Percentiles rank a stretch among this genome's conserved stretches.
Conservation (phyloP, 805 yeast species). For the Yarrowia osloensis region DNA sequence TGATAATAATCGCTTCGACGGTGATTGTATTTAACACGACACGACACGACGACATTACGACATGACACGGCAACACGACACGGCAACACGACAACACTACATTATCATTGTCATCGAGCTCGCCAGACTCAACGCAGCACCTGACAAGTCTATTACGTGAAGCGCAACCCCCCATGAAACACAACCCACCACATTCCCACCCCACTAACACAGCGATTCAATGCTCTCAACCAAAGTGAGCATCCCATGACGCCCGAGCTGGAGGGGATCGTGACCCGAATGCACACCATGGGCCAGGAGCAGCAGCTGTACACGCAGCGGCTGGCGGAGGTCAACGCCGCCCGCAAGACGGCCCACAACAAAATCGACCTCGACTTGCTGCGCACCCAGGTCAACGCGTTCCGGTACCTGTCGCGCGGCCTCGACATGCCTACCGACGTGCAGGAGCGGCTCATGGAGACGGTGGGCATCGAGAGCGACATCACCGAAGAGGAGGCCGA, state of each 20-base stretch:
- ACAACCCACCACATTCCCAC: neutral
- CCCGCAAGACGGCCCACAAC: conserved; percentile 31
- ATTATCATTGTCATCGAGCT: too few relatives aligned
- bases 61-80: too few relatives aligned
- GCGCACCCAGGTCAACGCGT: conserved; percentile 71
- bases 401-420: conserved; percentile 59
- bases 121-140: too few relatives aligned
- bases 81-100: too few relatives aligned
- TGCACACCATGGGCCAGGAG: conserved; percentile 37
- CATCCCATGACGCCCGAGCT: conserved; percentile 37
- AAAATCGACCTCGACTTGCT: conserved; percentile 49
- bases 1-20: too few relatives aligned
- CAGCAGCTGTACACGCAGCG: conserved; percentile 40
- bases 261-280: conserved; percentile 39
- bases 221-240: conserved; percentile 5
- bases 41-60: neutral
- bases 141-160: too few relatives aligned
- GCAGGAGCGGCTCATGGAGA: conserved; percentile 46
- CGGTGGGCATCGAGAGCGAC: conserved; percentile 32
- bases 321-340: conserved; percentile 32
- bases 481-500: conserved; percentile 18
- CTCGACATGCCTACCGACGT: conserved; percentile 57
- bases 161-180: too few relatives aligned
- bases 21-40: too few relatives aligned
- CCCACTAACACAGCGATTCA: conserved; percentile 24